Percentiles rank a stretch among this genome's conserved stretches.
Evolutionary conservation across 2,329 filamentous ascomycete species (phyloP).

Genomic region (Elsinoe perseae): DNA sequence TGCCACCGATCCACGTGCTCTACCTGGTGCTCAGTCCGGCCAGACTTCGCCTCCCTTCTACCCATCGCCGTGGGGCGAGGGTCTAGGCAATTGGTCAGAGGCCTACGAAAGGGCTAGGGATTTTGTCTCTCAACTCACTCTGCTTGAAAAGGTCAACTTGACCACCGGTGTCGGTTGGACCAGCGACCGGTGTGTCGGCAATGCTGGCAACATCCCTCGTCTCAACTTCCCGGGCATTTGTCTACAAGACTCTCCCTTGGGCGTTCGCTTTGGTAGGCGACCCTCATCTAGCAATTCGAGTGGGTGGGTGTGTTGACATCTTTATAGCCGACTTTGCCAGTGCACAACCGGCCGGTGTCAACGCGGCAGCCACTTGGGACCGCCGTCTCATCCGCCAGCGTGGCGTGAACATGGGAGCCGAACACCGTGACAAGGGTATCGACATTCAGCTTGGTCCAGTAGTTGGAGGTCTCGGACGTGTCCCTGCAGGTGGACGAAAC

Average conservation of each 20-base stretch:
- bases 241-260: conserved; percentile 77
- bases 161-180: conserved; percentile 81
- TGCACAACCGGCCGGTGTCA: conserved; percentile 71
- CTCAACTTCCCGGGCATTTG: conserved; percentile 68
- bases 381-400: conserved; percentile 60
- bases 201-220: conserved; percentile 60
- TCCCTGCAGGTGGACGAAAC: conserved; percentile 60
- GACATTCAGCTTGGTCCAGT: conserved; percentile 71
- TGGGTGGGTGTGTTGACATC: conserved; percentile 2
- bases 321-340: conserved; percentile 63
- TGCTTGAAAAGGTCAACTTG: conserved; percentile 86
- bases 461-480: conserved; percentile 62
- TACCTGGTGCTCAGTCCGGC: conserved; percentile 25
- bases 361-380: conserved; percentile 77
- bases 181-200: conserved; percentile 68
- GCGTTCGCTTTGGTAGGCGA: conserved; percentile 57
- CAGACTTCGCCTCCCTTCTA: conserved; percentile 59
- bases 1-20: conserved; percentile 24
- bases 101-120: conserved; percentile 68
- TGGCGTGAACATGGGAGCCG: conserved; percentile 65
- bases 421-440: conserved; percentile 66
- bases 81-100: conserved; percentile 63
- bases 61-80: conserved; percentile 80
- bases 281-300: not conserved
- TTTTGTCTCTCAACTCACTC: conserved; percentile 75